Conservation (phyloP, 257 asterid species). For the Parsonsia alboflavescens region DNA sequence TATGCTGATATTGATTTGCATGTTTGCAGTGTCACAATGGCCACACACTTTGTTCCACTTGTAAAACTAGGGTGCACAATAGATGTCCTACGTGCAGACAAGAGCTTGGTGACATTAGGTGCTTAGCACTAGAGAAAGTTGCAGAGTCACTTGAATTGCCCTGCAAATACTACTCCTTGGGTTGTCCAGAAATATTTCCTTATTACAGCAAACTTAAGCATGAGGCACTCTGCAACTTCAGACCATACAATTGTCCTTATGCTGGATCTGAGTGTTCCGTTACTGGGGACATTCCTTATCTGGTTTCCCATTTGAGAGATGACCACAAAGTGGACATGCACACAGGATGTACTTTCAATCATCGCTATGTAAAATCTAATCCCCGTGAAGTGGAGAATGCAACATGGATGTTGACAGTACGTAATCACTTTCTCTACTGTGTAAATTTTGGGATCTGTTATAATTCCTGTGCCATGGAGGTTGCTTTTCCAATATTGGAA, state of each 20-base stretch:
- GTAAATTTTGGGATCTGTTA: not conserved
- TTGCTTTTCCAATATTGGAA: not conserved
- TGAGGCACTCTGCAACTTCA: constrained; percentile 58
- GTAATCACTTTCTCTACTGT: constrained; percentile 18
- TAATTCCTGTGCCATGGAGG: constrained; percentile 1
- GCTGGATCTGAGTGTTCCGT: constrained; percentile 78
- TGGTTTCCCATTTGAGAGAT: constrained; percentile 74
- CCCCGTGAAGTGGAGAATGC: constrained; percentile 89
- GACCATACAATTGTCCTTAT: constrained; percentile 71
- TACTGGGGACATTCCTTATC: constrained; percentile 64
- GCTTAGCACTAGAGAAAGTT: constrained; percentile 85
- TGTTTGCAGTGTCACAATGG: constrained; percentile 78
- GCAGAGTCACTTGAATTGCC: constrained; percentile 82
- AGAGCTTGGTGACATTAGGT: constrained; percentile 89
- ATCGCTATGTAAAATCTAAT: constrained; percentile 74
- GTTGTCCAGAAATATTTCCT: constrained; percentile 79
- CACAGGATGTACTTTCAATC: constrained; percentile 77
- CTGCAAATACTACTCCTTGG: constrained; percentile 68
- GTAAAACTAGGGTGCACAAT: constrained; percentile 78
- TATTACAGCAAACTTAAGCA: constrained; percentile 78
- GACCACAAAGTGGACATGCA: constrained; percentile 92
- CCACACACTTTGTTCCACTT: constrained; percentile 84
- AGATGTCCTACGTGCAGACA: constrained; percentile 89
- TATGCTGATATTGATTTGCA: constrained; percentile 2
- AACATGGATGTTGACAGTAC: constrained; percentile 83